A percentile compares a stretch with the other conserved stretches of the same genome.
These are phyloP conservation scores for Lactarius hatsudake DNA, from an alignment of 768 basidiomycete genomes.

Conservation along the genomic window DNA sequence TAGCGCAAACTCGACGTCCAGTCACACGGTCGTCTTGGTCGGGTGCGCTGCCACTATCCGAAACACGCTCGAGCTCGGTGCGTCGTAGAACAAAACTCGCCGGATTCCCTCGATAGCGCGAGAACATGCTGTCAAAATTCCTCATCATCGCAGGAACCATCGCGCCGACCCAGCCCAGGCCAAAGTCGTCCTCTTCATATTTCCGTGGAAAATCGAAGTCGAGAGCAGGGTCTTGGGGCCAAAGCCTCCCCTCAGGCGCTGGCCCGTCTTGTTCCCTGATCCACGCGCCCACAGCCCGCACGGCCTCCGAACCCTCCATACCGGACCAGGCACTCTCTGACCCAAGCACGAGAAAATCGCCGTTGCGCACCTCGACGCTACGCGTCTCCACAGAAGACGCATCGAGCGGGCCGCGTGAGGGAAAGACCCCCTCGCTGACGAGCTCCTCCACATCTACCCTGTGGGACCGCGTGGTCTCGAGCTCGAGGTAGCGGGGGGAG, in stretches of 20 bases:
- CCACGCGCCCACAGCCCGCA: constrained; percentile 13
- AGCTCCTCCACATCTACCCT: constrained; percentile 11
- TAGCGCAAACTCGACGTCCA: background rate
- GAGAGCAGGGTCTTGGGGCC: background rate
- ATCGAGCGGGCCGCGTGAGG: background rate
- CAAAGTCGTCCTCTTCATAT: background rate
- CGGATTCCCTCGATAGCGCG: background rate
- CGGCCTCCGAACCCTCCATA: constrained; percentile 6
- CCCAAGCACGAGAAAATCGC: constrained; percentile 16
- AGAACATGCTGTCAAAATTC: constrained; percentile 1
- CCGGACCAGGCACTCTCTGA: background rate
- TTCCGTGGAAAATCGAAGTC: background rate
- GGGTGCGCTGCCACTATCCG: background rate
- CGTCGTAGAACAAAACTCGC: constrained; percentile 1
- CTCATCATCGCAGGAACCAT: constrained; percentile 8
- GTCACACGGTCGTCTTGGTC: background rate
- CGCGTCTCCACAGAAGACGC: constrained; percentile 1
- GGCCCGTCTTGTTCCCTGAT: constrained; percentile 7
- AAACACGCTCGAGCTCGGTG: background rate
- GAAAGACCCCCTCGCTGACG: background rate
- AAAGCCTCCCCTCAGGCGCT: background rate
- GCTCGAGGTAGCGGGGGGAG: background rate
- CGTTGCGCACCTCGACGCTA: constrained; percentile 13
- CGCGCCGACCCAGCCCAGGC: background rate
- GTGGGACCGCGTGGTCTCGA: background rate